Conservation (phyloP, 1,139 yeast species). For the Protomyces pachydermus region DNA sequence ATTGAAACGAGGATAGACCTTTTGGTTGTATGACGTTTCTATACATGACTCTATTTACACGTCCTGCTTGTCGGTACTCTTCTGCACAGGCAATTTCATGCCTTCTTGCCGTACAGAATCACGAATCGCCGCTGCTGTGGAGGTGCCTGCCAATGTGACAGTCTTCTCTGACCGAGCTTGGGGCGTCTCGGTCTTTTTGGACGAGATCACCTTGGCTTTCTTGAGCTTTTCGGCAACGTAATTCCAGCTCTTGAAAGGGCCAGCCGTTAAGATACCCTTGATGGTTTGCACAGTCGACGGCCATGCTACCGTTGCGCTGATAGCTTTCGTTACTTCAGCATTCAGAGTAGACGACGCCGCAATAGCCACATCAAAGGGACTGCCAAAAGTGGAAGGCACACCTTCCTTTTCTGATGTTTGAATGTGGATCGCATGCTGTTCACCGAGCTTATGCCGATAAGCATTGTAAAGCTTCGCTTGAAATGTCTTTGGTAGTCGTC, state of each 20-base stretch:
- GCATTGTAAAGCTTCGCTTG: constrained; percentile 44
- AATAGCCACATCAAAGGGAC: constrained; percentile 42
- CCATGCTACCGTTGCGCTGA: constrained; percentile 58
- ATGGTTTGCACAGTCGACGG: constrained; percentile 71
- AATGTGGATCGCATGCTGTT: constrained; percentile 41
- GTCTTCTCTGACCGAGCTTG: not conserved
- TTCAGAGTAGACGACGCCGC: constrained; percentile 45
- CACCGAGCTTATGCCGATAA: constrained; percentile 26
- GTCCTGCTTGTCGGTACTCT: not conserved
- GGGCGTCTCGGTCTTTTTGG: not conserved
- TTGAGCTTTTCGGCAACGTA: constrained; percentile 71
- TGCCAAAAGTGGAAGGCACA: constrained; percentile 12
- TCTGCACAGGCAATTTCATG: not conserved
- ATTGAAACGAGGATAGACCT: constrained; percentile 11
- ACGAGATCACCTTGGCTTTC: constrained; percentile 33
- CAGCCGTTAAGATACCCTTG: constrained; percentile 86
- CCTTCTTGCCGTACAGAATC: not conserved
- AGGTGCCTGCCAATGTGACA: not conserved
- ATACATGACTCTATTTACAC: not conserved
- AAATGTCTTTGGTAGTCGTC: constrained; percentile 52
- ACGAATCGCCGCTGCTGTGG: not conserved
- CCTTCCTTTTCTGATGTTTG: constrained; percentile 33
- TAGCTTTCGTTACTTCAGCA: constrained; percentile 43
- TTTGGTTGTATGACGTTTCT: not conserved
- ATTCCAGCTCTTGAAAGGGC: constrained; percentile 60